phyloP scores from a whole-genome alignment of 495 filamentous ascomycete species.

The Durotheca rogersii region DNA sequence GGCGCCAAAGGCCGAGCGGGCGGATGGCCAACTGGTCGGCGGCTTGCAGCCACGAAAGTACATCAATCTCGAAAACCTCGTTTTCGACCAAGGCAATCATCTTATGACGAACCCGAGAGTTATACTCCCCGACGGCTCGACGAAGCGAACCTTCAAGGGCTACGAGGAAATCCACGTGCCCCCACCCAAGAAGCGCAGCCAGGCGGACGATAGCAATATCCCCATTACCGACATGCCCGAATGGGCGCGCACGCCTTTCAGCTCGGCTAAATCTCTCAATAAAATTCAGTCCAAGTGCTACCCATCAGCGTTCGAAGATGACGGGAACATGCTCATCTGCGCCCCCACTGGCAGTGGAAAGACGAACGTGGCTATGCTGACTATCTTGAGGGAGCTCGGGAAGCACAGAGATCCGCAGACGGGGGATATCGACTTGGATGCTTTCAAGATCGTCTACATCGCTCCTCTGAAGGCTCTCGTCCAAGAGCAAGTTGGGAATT shows the following conservation, averaged over 20 bases:
- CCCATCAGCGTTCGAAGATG: slow-evolving; percentile 86
- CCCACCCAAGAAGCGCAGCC: slow-evolving; percentile 76
- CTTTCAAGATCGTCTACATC: slow-evolving; percentile 97
- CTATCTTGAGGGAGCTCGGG: slow-evolving; percentile 93
- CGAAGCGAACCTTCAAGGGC: slow-evolving; percentile 91
- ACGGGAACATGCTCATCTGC: slow-evolving; percentile 97
- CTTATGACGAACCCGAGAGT: slow-evolving; percentile 97
- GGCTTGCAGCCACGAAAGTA: slow-evolving; percentile 84
- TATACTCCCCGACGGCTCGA: slow-evolving; percentile 91
- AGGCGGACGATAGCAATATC: slow-evolving; percentile 76
- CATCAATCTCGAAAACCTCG: slow-evolving; percentile 91
- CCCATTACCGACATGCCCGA: slow-evolving; percentile 85
- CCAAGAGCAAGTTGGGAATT: slow-evolving; percentile 95
- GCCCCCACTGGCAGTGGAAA: slow-evolving; percentile 97
- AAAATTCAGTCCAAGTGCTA: slow-evolving; percentile 93
- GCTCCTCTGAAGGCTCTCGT: slow-evolving; percentile 93
- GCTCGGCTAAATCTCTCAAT: slow-evolving; percentile 74
- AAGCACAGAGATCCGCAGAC: slow-evolving; percentile 85
- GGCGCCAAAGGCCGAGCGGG: slow-evolving; percentile 42
- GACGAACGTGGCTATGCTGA: slow-evolving; percentile 98
- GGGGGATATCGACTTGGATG: slow-evolving; percentile 88
- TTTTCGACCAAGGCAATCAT: slow-evolving; percentile 98
- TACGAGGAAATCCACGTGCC: slow-evolving; percentile 99
- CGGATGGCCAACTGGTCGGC: slow-evolving; percentile 70
- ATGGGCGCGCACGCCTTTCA: slow-evolving; percentile 87